Conservation (phyloP, 192 early-diverging fungal genomes). For the Funneliformis mosseae region DNA sequence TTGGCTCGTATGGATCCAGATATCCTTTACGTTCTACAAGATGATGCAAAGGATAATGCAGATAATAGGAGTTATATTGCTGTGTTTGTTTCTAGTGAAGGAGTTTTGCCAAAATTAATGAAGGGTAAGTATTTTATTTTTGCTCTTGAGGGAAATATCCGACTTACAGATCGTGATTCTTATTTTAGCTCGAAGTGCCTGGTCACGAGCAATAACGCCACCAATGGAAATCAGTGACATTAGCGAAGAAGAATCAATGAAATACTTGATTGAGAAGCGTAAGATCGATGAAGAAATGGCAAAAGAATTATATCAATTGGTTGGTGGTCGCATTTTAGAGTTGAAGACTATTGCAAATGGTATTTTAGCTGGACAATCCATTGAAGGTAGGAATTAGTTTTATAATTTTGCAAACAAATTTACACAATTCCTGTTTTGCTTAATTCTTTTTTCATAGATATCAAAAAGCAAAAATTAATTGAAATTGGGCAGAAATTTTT, state of each 20-base stretch:
- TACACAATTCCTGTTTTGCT: neutral
- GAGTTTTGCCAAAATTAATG: neutral
- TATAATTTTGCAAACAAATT: neutral
- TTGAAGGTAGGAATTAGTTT: constrained; percentile 24
- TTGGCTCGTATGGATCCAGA: neutral
- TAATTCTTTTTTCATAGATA: constrained; percentile 2
- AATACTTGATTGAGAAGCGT: no score
- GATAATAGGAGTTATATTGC: constrained; percentile 9
- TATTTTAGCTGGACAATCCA: neutral
- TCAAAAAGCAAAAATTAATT: neutral
- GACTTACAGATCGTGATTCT: neutral
- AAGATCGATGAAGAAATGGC: no score
- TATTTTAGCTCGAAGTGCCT: neutral
- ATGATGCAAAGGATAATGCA: constrained; percentile 10
- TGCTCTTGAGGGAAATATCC: neutral
- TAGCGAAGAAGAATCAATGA: neutral
- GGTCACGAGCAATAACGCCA: neutral
- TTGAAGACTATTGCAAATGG: constrained; percentile 8
- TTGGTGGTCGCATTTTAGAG: constrained; percentile 25
- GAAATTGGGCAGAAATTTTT: neutral
- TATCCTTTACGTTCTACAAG: constrained; percentile 20
- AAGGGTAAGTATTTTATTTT: neutral
- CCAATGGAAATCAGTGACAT: constrained; percentile 12
- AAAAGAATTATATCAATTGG: neutral
- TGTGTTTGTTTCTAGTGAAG: constrained; percentile 31